Base-by-base conservation (phyloP, 306 rosid genomes). In the Trifolium subterraneum region DNA sequence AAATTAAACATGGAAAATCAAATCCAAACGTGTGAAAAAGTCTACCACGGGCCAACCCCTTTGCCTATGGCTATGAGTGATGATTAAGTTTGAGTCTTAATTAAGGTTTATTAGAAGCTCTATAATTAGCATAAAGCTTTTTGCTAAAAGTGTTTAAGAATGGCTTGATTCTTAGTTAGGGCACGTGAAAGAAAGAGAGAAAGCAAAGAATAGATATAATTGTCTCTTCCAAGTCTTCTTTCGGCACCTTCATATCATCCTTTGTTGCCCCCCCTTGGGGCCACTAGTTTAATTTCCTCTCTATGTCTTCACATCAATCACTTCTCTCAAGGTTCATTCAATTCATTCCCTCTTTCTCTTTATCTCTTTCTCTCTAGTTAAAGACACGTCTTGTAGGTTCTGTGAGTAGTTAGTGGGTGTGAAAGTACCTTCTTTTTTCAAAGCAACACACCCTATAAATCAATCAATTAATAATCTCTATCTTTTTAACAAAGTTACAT, bases 151-250 rank as follows among this genome's bases (percentile, higher is more conserved):
- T 74, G 51, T 64, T 69, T 23, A 80, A 33, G 61, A 29, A 68
- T 65, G 73, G 12, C 50, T 41, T 36, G 16, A 79, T 18, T 70
- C 61, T 56, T 77, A 60, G 64, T 66, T 72, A 47, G 36, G 78
- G 85, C 87, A 86, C 88, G 80, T 81, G 85, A 86, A 85, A 83
- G 81, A 80, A 85, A 83, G 82, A 80, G 71, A 52, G 60, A 78
- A 83, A 80, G 77, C 77, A 73, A 72, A 59, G 39, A 18, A 59
- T 59, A 59, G 54, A 78, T 67, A 55, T 4, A 61, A 65, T 73
- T 81, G 79, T 27, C 52, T 16, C 41, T 70, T 77, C 29, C 29
- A 54, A 55, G 69, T 60, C 66, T 38, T 45, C 85, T 82, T 82
- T 79, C 63, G 87, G 82, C 85, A 74, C 71, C 42, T 22, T 65